Evolutionary conservation across 1,139 yeast species (phyloP).

Genomic region (Suhomyces atakaporum): DNA sequence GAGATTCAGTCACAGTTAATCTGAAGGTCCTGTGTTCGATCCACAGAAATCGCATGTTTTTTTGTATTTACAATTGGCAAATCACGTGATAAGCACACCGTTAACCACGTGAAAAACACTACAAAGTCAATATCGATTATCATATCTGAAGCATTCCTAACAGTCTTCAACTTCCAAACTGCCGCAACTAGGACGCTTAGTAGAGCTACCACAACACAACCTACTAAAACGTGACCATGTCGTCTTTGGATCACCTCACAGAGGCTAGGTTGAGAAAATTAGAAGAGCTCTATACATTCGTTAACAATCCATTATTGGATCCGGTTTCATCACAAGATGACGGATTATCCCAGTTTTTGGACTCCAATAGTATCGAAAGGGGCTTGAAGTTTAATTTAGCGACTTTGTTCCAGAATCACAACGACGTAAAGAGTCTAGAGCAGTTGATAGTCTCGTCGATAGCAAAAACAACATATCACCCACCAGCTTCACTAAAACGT

Average conservation of each 20-base stretch:
- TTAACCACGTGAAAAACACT: constrained; percentile 12
- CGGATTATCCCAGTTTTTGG: constrained; percentile 5
- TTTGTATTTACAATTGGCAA: not conserved
- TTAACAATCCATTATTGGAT: constrained; percentile 11
- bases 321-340: not conserved
- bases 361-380: constrained; percentile 3
- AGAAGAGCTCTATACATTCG: constrained; percentile 11
- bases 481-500: constrained; percentile 4
- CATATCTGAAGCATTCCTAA: too few relatives aligned
- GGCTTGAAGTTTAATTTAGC: constrained; percentile 2
- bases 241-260: constrained; percentile 5
- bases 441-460: constrained; percentile 4
- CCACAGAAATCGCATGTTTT: constrained; percentile 36
- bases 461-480: constrained; percentile 6
- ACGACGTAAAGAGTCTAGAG: not conserved
- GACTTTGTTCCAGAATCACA: not conserved
- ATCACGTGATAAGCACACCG: constrained; percentile 25
- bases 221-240: constrained; percentile 1
- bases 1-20: too few relatives aligned
- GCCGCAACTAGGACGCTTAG: too few relatives aligned
- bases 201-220: not conserved
- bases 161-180: too few relatives aligned
- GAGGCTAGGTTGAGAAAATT: constrained; percentile 10
- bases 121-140: constrained; percentile 1
- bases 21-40: constrained; percentile 62